Base-by-base conservation (phyloP, 305 asterid genomes). In the Nicotiana rustica region DNA sequence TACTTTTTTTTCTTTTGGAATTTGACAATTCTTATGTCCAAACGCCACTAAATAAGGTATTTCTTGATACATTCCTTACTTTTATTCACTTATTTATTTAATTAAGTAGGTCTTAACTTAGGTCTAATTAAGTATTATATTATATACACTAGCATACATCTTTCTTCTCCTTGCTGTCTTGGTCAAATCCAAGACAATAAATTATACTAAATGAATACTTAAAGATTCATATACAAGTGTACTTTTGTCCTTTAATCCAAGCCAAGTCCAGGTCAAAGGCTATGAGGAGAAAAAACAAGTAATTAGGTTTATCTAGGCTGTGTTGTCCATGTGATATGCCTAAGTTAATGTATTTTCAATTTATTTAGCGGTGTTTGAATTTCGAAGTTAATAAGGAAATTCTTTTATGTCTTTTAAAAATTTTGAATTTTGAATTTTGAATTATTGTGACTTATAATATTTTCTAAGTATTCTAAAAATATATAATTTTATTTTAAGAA, bases 151-250 rank as follows among this genome's bases (percentile, higher is more conserved):
- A 41, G 10, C 47, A 8, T 4, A 36, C 55, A 17, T 17, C 76
- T 67, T 67, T 68, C 77, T 68, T 68, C 36, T 70, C 59, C n/a
- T 41, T 69, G 57, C n/a, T 18, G 59, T 69, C 59, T 69, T 69
- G 57, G 59, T 70, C 78, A 41, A 70, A 41, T 18, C 47, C 18
- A 19, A 41, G 47, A 18, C 18, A 70, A 41, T 70, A 69, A 38
- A 33, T 33, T 33, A 33, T 38, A 12, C 25, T 25, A 25, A 70
- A 70, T 70, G 17, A 38, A 68, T 68, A 68, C 4, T 68, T 36
- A 36, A 18, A 70, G 59, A 57, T 19, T 70, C 0, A 70, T 12
- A 38, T 38, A 38, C 10, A 44, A 18, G 12, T 41, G 36, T 70
- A 70, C 18, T 41, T 70, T 70, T 70, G 78, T 70, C 78, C 25